These are phyloP conservation scores for Solanum etuberosum DNA, from an alignment of 257 asterid genomes.

Conservation along the genomic window DNA sequence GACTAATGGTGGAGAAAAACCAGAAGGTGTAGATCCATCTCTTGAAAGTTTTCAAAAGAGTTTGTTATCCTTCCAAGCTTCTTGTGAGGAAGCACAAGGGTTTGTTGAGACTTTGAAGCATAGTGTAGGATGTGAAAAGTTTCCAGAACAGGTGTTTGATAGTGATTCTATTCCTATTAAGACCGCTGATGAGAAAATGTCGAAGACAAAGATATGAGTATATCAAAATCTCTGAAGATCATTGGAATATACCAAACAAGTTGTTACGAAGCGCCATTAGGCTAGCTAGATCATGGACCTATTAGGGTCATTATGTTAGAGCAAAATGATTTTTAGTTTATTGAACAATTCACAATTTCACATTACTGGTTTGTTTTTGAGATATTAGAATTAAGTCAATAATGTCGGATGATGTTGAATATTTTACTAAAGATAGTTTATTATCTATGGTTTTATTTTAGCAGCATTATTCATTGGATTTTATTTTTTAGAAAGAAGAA, in stretches of 20 bases:
- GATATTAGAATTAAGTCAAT: neutral
- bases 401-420: neutral
- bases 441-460: neutral
- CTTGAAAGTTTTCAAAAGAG: neutral
- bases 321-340: neutral
- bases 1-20: neutral
- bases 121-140: neutral
- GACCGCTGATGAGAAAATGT: neutral
- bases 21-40: neutral
- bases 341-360: neutral
- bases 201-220: neutral
- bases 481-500: neutral
- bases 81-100: conserved; percentile 6
- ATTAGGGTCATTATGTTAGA: neutral
- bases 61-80: neutral
- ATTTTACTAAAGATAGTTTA: neutral
- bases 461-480: no score
- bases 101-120: neutral
- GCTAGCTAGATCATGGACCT: neutral
- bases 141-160: neutral
- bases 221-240: neutral
- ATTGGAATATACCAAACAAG: neutral
- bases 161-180: neutral
- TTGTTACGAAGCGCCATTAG: neutral
- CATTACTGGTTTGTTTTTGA: neutral